A percentile compares a stretch with the other conserved stretches of the same genome.
Conservation (phyloP, 1,284 basidiomycete genomes). For the Trichosporon ovoides region DNA sequence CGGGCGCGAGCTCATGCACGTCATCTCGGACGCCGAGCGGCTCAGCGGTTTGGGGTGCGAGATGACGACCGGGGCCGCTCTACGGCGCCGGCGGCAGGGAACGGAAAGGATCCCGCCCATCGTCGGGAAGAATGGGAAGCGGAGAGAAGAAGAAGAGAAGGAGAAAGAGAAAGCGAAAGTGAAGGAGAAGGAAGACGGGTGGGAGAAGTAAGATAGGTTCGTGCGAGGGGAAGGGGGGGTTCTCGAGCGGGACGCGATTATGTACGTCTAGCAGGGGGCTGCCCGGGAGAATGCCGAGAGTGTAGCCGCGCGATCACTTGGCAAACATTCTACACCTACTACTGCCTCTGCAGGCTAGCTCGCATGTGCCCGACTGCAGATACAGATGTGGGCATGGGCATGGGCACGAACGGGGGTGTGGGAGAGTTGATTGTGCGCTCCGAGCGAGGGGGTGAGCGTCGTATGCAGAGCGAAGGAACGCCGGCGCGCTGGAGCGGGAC, state of each 20-base stretch:
- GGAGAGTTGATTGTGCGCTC: too few relatives aligned
- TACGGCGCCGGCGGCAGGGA: constrained; percentile 7
- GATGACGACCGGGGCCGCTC: constrained; percentile 2
- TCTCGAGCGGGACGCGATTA: too few relatives aligned
- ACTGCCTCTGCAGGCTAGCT: too few relatives aligned
- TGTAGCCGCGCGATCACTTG: not conserved
- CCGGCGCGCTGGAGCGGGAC: too few relatives aligned
- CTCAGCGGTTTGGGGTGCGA: constrained; percentile 4
- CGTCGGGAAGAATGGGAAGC: not conserved
- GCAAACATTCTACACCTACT: too few relatives aligned
- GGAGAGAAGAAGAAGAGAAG: constrained; percentile 1
- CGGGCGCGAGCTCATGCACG: not conserved
- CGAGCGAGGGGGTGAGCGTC: too few relatives aligned
- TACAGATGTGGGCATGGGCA: too few relatives aligned
- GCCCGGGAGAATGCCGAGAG: not conserved
- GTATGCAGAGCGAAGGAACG: too few relatives aligned
- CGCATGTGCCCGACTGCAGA: too few relatives aligned
- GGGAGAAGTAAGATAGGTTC: not conserved
- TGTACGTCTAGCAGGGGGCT: not conserved
- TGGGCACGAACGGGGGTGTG: too few relatives aligned
- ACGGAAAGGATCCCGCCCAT: constrained; percentile 11
- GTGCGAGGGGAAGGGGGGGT: too few relatives aligned
- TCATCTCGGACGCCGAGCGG: not conserved
- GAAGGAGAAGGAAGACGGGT: not conserved
- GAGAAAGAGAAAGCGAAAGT: not conserved